Evolutionary conservation across 768 basidiomycete species (phyloP), one percentile per base, ranked within the genome.

Genomic region (Leccinum broughii): DNA sequence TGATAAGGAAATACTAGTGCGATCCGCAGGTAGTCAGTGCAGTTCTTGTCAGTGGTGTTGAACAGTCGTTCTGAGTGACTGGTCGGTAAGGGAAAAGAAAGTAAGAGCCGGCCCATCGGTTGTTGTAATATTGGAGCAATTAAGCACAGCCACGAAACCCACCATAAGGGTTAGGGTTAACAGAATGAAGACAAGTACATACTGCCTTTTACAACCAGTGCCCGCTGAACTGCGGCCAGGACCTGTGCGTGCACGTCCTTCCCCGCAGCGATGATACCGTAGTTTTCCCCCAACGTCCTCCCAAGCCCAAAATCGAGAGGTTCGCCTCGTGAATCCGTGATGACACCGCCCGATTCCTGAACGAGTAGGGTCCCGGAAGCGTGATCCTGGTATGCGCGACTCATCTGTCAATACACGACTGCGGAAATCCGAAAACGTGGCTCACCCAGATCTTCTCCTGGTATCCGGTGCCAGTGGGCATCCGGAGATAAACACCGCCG

Each of bases 391-490:
- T 20, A 41, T 24, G 39, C 13, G 55, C 59, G 8, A 37, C n/a
- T 22, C 22, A 13, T 13, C 4, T 4, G 11, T 30, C 7, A 26
- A n/a, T 39, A 20, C 11, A 3, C 5, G 2, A 14, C 13, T 0
- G 37, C 11, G 14, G 14, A 4, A 26, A 17, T 1, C 26, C 1
- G 9, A 8, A 4, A 22, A 2, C n/a, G 9, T 2, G 4, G 68
- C 82, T 52, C 62, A 90, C 91, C 95, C 96, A 99, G n/a, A 98
- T 95, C 77, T 98, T 98, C 74, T 98, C 96, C 62, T 77, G 73
- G 72, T 98, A 98, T 2, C 87, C 90, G 1, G 83, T 77, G 6
- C 85, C 86, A 1, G 86, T 86, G 0, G 92, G 92, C 81, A 93
- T 87, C 8, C 92, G 80, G 48, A 93, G 76, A 70, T 94, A 96